These are phyloP conservation scores for Entomortierella chlamydospora DNA, from an alignment of 192 early-diverging fungal genomes.

Conservation along the genomic window DNA sequence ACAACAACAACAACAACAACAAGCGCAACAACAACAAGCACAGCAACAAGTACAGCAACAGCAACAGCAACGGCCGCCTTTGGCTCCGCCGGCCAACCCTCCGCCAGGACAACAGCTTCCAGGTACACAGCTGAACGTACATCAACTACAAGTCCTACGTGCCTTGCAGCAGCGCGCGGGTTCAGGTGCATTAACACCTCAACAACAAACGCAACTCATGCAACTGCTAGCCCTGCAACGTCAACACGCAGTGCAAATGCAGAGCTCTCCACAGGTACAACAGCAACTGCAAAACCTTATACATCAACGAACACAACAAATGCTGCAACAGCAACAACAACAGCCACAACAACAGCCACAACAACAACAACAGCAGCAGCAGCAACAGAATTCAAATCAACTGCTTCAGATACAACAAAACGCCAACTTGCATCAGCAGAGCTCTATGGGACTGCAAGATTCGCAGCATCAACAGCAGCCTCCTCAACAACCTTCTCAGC, in stretches of 20 bases:
- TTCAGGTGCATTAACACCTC: slow-evolving; percentile 5
- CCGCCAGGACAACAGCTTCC: slow-evolving; percentile 6
- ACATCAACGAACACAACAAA: slow-evolving; percentile 11
- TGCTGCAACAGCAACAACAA: slow-evolving; percentile 18
- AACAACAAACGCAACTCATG: slow-evolving; percentile 27
- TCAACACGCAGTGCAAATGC: slow-evolving; percentile 8
- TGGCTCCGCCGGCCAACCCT: neutral
- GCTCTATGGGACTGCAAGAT: neutral
- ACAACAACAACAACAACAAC: too few relatives aligned
- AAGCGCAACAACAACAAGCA: too few relatives aligned
- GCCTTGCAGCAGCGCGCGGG: slow-evolving; percentile 16
- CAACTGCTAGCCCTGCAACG: slow-evolving; percentile 9
- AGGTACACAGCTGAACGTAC: neutral
- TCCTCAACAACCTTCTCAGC: slow-evolving; percentile 11
- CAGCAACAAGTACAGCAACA: too few relatives aligned
- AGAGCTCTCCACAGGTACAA: slow-evolving; percentile 11
- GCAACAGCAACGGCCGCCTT: slow-evolving; percentile 18
- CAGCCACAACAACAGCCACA: slow-evolving; percentile 18
- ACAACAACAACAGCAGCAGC: slow-evolving; percentile 17
- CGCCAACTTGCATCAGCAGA: neutral
- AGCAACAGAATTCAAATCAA: slow-evolving; percentile 21
- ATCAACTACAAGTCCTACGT: slow-evolving; percentile 17
- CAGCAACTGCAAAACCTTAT: slow-evolving; percentile 3
- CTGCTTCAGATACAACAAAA: slow-evolving; percentile 24
- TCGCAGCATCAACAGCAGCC: slow-evolving; percentile 10